phyloP scores from a whole-genome alignment of 2,329 filamentous ascomycete species.

The Claviceps sp. region DNA sequence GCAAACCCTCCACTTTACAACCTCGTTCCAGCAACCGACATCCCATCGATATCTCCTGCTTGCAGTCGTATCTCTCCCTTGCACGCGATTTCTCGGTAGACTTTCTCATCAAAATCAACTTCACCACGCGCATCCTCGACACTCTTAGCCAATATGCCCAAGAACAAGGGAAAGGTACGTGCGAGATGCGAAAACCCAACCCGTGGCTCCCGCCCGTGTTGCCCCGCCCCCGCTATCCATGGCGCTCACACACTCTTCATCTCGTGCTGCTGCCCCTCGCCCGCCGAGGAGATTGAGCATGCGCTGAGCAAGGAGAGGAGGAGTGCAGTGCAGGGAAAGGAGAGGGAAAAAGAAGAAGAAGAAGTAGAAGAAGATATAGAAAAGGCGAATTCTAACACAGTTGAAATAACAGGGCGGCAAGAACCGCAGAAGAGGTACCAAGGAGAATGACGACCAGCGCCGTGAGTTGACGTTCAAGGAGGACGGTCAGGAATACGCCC shows the following conservation, averaged over 20 bases:
- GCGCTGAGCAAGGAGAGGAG: background rate
- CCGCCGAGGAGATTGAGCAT: background rate
- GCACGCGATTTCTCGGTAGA: background rate
- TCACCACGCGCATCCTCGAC: background rate
- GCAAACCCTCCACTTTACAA: constrained; percentile 1
- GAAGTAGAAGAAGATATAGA: background rate
- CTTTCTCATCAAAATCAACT: background rate
- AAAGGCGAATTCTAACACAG: constrained; percentile 5
- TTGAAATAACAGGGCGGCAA: constrained; percentile 67
- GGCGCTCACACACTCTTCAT: constrained; percentile 2
- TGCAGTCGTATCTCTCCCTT: background rate
- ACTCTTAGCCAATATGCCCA: constrained; percentile 56
- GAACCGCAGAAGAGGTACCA: constrained; percentile 96
- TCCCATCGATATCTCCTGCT: background rate
- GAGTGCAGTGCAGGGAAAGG: background rate
- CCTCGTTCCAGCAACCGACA: background rate
- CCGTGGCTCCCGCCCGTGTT: constrained; percentile 1
- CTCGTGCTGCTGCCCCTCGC: background rate
- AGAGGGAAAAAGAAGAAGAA: background rate
- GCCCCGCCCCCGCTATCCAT: constrained; percentile 17
- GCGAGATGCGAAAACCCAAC: constrained; percentile 10
- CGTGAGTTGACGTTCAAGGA: constrained; percentile 98
- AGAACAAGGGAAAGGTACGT: constrained; percentile 97
- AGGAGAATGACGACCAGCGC: constrained; percentile 98
- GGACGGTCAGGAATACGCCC: constrained; percentile 63